Percentiles rank a stretch among this genome's conserved stretches.
phyloP scores from a whole-genome alignment of 1,284 basidiomycete genomes.

The Tausonia pullulans region DNA sequence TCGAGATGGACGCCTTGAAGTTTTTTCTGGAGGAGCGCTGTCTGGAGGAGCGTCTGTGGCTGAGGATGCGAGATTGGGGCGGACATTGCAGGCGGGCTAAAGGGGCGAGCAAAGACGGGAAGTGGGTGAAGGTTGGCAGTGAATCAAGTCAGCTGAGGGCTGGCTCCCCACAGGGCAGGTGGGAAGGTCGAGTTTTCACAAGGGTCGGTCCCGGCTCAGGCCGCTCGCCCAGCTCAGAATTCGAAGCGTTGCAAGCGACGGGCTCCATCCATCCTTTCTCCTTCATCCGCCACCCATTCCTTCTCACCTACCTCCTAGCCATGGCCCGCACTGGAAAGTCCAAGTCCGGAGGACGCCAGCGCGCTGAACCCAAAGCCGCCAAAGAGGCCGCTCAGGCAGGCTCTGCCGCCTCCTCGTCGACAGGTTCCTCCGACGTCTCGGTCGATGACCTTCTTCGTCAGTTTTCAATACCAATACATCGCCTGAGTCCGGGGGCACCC shows the following conservation, averaged over 20 bases:
- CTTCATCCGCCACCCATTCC: background rate
- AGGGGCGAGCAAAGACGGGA: background rate
- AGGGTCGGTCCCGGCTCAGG: no score
- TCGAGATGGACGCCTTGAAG: slow-evolving; percentile 3
- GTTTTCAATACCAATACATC: background rate
- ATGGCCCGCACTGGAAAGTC: slow-evolving; percentile 3
- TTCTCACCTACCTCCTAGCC: background rate
- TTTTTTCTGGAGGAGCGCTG: slow-evolving; percentile 13
- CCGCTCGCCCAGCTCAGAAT: background rate
- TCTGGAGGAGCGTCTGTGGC: slow-evolving; percentile 12
- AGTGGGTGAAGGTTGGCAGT: background rate
- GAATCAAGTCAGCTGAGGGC: background rate
- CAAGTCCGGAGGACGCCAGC: background rate
- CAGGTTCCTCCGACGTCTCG: background rate
- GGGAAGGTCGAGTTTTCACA: no score
- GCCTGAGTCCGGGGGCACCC: background rate
- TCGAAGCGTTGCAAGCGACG: no score
- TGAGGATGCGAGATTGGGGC: slow-evolving; percentile 4
- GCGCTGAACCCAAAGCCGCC: background rate
- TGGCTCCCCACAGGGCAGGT: background rate
- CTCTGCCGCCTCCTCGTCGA: background rate
- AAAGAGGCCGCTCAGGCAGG: background rate
- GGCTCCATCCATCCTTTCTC: background rate
- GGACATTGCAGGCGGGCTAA: background rate
- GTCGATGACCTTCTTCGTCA: slow-evolving; percentile 10